These are phyloP conservation scores for Plasmopara muralis DNA, from an alignment of 352 stramenopile genomes.

Conservation along the genomic window DNA sequence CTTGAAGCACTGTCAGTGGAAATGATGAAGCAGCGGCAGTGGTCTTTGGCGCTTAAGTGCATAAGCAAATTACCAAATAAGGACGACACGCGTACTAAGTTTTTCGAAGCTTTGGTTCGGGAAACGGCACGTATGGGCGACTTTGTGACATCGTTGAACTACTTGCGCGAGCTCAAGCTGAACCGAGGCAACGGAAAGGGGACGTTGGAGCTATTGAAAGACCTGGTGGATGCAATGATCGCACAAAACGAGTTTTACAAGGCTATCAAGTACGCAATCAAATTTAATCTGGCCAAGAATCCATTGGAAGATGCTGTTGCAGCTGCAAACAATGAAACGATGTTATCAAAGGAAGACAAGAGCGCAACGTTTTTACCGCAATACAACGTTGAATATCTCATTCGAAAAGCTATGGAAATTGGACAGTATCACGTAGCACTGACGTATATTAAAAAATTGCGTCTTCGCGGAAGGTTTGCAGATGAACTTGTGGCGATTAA, in stretches of 20 bases:
- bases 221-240: conserved; percentile 65
- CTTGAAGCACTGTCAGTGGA: conserved; percentile 53
- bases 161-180: conserved; percentile 77
- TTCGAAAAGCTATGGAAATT: conserved; percentile 46
- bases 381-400: conserved; percentile 47
- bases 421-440: conserved; percentile 70
- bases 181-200: conserved; percentile 31
- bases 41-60: conserved; percentile 64
- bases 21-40: conserved; percentile 67
- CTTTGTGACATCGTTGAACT: conserved; percentile 59
- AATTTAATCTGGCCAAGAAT: conserved; percentile 57
- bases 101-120: conserved; percentile 51
- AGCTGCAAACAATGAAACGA: conserved; percentile 14
- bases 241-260: conserved; percentile 77
- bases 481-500: conserved; percentile 58
- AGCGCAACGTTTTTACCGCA: conserved; percentile 25
- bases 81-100: conserved; percentile 29
- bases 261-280: conserved; percentile 84
- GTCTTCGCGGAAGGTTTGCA: conserved; percentile 51
- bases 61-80: conserved; percentile 67
- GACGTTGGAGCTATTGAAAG: conserved; percentile 37
- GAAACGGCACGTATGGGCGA: conserved; percentile 53
- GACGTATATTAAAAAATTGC: conserved; percentile 78
- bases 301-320: conserved; percentile 26
- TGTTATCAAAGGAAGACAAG: conserved; percentile 13